These are phyloP conservation scores for Fusarium neocosmosporiellum DNA, from an alignment of 2,329 filamentous ascomycete species.

Conservation along the genomic window DNA sequence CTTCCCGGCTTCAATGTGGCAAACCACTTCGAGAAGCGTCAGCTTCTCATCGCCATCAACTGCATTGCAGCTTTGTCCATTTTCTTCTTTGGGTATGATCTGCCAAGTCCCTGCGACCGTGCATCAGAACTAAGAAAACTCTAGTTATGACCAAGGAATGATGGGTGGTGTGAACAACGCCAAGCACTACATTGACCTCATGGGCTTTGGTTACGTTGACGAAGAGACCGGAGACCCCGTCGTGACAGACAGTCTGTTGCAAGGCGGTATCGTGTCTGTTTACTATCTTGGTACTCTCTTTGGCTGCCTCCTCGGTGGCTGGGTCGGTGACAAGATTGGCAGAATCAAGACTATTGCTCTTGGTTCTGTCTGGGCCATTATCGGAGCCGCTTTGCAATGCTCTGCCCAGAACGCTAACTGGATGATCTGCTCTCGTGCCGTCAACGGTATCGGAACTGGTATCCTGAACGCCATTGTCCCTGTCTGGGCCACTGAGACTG, in stretches of 20 bases:
- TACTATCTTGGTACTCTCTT: slow-evolving; percentile 41
- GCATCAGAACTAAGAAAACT: neutral
- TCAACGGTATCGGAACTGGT: slow-evolving; percentile 67
- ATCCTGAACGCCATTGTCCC: slow-evolving; percentile 77
- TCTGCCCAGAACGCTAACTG: slow-evolving; percentile 33
- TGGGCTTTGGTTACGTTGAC: slow-evolving; percentile 40
- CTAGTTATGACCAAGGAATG: slow-evolving; percentile 30
- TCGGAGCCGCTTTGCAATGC: slow-evolving; percentile 26
- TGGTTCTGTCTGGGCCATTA: slow-evolving; percentile 24
- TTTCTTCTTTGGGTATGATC: slow-evolving; percentile 41
- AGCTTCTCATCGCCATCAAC: slow-evolving; percentile 41
- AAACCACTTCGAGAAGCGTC: slow-evolving; percentile 38
- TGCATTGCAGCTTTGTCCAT: slow-evolving; percentile 38
- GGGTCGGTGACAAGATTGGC: slow-evolving; percentile 33
- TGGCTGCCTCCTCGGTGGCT: slow-evolving; percentile 34
- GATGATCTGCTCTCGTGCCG: slow-evolving; percentile 47
- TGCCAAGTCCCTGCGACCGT: neutral
- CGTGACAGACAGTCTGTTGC: slow-evolving; percentile 31
- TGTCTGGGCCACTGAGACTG: slow-evolving; percentile 77
- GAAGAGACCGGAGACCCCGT: slow-evolving; percentile 30
- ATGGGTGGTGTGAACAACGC: slow-evolving; percentile 40
- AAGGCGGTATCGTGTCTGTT: slow-evolving; percentile 39
- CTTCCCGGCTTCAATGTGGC: slow-evolving; percentile 33
- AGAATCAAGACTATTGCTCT: slow-evolving; percentile 36
- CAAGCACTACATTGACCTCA: slow-evolving; percentile 31